phyloP scores from a whole-genome alignment of 2,329 filamentous ascomycete species.

The Aspergillus vadensis region DNA sequence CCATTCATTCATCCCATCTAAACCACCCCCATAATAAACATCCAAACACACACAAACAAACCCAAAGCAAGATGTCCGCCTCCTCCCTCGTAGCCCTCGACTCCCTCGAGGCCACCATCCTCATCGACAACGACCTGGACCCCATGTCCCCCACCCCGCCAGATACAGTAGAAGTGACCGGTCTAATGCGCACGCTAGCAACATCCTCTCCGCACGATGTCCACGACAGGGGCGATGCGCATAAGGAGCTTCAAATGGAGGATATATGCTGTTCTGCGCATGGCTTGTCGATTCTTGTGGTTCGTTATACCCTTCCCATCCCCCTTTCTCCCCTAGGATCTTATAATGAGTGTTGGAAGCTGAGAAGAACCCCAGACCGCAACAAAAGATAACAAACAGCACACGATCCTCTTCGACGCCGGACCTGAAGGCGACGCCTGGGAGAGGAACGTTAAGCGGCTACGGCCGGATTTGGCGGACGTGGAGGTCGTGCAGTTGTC shows the following conservation, averaged over 20 bases:
- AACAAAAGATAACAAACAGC: constrained; percentile 46
- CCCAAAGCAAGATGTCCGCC: constrained; percentile 6
- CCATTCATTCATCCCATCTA: neutral
- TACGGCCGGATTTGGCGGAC: constrained; percentile 45
- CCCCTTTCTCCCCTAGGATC: neutral
- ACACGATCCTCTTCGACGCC: constrained; percentile 56
- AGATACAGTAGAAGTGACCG: constrained; percentile 46
- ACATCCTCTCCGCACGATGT: constrained; percentile 37
- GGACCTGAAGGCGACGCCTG: constrained; percentile 56
- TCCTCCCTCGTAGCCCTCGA: constrained; percentile 44
- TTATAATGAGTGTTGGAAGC: neutral
- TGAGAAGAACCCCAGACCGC: constrained; percentile 43
- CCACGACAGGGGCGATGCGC: constrained; percentile 44
- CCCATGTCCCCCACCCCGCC: constrained; percentile 52
- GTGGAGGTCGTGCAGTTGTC: constrained; percentile 55
- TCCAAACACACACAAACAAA: constrained; percentile 6
- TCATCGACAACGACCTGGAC: constrained; percentile 60
- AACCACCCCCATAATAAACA: neutral
- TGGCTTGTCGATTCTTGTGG: constrained; percentile 56
- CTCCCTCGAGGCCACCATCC: constrained; percentile 51
- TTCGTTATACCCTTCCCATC: constrained; percentile 28
- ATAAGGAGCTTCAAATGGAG: constrained; percentile 52
- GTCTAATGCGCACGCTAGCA: constrained; percentile 48
- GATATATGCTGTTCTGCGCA: constrained; percentile 58
- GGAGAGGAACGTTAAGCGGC: constrained; percentile 52